phyloP scores from a whole-genome alignment of 2,329 filamentous ascomycete species.

The Nigrospora sphaerica region DNA sequence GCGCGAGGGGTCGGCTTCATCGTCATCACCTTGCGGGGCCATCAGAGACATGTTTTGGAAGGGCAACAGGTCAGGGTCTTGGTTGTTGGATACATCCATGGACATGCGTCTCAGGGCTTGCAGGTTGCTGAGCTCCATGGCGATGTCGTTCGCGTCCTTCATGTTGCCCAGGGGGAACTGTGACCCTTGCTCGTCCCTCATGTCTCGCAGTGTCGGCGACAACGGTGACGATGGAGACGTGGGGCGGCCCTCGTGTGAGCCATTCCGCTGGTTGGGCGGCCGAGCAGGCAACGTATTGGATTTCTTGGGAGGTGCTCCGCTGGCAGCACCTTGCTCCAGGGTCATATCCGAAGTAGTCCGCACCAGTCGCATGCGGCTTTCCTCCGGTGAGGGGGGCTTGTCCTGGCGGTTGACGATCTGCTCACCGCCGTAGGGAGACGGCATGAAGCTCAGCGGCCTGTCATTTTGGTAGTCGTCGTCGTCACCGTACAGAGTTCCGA shows the following conservation, averaged over 20 bases:
- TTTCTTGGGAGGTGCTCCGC: conserved; percentile 24
- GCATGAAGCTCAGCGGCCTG: conserved; percentile 71
- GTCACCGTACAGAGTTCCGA: conserved; percentile 83
- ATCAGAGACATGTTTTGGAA: conserved; percentile 58
- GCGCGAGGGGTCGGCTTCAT: conserved; percentile 82
- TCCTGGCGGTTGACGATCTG: conserved; percentile 31
- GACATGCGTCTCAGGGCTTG: conserved; percentile 88
- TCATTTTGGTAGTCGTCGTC: conserved; percentile 51
- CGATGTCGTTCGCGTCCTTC: conserved; percentile 80
- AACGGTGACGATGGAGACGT: conserved; percentile 21
- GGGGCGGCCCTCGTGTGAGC: conserved; percentile 29
- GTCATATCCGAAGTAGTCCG: conserved; percentile 41
- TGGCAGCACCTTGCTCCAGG: no score
- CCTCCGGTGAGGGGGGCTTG: conserved; percentile 25
- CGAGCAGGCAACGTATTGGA: conserved; percentile 33
- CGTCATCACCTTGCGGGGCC: conserved; percentile 63
- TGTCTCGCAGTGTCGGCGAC: conserved; percentile 43
- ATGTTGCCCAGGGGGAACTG: conserved; percentile 85
- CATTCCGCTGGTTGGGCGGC: conserved; percentile 31
- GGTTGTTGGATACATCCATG: conserved; percentile 77
- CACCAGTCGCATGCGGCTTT: conserved; percentile 32
- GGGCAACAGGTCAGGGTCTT: conserved; percentile 68
- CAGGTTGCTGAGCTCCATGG: conserved; percentile 86
- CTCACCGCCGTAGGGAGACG: conserved; percentile 47
- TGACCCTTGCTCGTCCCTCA: conserved; percentile 53